Base-by-base conservation (phyloP, 139 green algal species). In the Chlamydomonas sp. region DNA sequence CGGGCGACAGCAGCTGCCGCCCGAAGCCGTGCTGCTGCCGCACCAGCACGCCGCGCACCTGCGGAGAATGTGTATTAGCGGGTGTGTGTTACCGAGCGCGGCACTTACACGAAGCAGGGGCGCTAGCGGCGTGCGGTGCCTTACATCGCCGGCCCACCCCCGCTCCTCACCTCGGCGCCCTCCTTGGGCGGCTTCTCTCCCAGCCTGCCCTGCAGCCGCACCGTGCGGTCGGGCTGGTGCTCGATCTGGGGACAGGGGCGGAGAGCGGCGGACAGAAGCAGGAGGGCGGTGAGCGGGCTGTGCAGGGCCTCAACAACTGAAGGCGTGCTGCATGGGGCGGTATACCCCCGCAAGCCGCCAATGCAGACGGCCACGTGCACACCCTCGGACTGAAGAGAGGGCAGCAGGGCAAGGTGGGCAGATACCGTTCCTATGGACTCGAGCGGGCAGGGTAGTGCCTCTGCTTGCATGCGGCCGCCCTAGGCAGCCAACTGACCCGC, bases 1-100 rank as follows among this genome's bases (percentile, higher is more conserved):
- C 91, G 2, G 96, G 94, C 63, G 94, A 89, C 93, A 99, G 87
- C 62, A 99, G 66, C 84, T 91, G 81, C 84, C 94, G 68, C 61
- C 57, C 58, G 3, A 69, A 69, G 57, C 82, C 77, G 74, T 85
- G 85, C 63, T 91, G 90, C 77, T 94, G 93, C 81, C 93, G 89
- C 58, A 98, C 96, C 79, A 98, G 89, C 69, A 96, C 66, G 18
- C 94, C 94, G 57, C 87, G 73, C 83, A 88, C 31, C 31, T 49
- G 31, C 31, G 31, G 31, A 49, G 31, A 49, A 49, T 49, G 31
- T 49, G 31, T 49, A 49, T 49, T 49, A 49, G 31, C 31, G 31
- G 31, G 31, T 49, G 31, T 49, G 31, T 49, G 31, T 49, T 49
- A 49, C 31, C 31, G 31, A 49, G 31, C 31, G 31, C 31, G 31